phyloP scores from a whole-genome alignment of 2,329 filamentous ascomycete species.

The Alternaria hordeiaustralica region DNA sequence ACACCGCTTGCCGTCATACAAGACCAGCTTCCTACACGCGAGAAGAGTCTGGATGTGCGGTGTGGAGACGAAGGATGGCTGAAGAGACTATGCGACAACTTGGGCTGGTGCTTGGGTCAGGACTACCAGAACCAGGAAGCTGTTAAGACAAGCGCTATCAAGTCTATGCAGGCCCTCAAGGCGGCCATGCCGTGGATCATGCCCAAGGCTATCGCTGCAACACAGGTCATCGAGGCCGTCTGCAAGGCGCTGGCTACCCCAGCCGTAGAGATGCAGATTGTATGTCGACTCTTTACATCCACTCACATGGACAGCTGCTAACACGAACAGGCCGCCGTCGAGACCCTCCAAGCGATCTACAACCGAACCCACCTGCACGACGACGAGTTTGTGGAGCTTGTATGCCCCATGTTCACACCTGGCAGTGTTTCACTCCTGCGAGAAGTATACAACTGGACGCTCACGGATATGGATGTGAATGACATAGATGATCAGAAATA shows the following conservation, averaged over 20 bases:
- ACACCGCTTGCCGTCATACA: constrained; percentile 77
- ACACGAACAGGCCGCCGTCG: constrained; percentile 64
- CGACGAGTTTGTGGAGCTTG: constrained; percentile 77
- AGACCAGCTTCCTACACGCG: constrained; percentile 77
- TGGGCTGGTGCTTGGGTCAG: constrained; percentile 74
- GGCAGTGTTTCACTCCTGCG: constrained; percentile 74
- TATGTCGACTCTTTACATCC: constrained; percentile 16
- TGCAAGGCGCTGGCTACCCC: constrained; percentile 49
- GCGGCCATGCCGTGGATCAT: constrained; percentile 88
- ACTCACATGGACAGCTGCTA: constrained; percentile 13
- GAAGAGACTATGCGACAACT: constrained; percentile 73
- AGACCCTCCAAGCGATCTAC: constrained; percentile 84
- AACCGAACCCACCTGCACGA: constrained; percentile 74
- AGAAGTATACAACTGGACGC: constrained; percentile 79
- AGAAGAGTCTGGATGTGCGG: constrained; percentile 72
- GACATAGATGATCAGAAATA: constrained; percentile 93
- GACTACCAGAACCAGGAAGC: constrained; percentile 70
- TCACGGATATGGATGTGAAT: constrained; percentile 76
- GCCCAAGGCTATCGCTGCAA: constrained; percentile 75
- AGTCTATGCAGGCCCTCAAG: constrained; percentile 76
- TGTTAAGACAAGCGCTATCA: constrained; percentile 73
- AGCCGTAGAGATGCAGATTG: constrained; percentile 44
- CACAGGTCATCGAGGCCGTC: constrained; percentile 47
- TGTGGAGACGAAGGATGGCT: constrained; percentile 88
- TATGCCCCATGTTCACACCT: constrained; percentile 79